These are phyloP conservation scores for Xylariaceae sp. DNA, from an alignment of 2,329 filamentous ascomycete species.

Conservation along the genomic window DNA sequence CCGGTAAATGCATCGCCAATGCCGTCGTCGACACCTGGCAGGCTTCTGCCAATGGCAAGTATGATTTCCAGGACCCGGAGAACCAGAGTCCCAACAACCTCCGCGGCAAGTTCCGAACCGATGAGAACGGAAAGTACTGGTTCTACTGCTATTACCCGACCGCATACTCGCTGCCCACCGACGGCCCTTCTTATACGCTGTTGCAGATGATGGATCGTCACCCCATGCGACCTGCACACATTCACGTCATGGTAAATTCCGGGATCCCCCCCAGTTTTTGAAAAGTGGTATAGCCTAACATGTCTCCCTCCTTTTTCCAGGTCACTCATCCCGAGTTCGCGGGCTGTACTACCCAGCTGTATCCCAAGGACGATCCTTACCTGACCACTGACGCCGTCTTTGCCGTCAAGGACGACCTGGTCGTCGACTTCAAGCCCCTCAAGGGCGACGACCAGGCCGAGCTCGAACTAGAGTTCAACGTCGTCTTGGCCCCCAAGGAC, in stretches of 20 bases:
- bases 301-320: conserved; percentile 19
- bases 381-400: conserved; percentile 49
- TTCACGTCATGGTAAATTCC: conserved; percentile 45
- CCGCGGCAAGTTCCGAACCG: conserved; percentile 67
- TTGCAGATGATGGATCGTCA: conserved; percentile 44
- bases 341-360: conserved; percentile 70
- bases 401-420: conserved; percentile 49
- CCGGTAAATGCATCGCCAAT: conserved; percentile 53
- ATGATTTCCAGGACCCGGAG: conserved; percentile 69
- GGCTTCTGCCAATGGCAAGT: conserved; percentile 68
- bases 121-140: conserved; percentile 63
- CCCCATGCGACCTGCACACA: conserved; percentile 46
- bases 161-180: conserved; percentile 64
- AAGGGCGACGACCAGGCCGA: conserved; percentile 30
- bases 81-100: conserved; percentile 69
- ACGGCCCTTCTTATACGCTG: conserved; percentile 45
- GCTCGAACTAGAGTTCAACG: conserved; percentile 35
- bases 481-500: conserved; percentile 40
- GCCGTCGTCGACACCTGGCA: conserved; percentile 77
- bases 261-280: not conserved
- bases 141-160: conserved; percentile 74
- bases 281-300: not conserved
- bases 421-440: conserved; percentile 46
- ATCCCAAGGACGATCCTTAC: conserved; percentile 63
- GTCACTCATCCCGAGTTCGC: conserved; percentile 61